Base-by-base conservation (phyloP, 1,284 basidiomycete species). In the Volvariella surrecta region DNA sequence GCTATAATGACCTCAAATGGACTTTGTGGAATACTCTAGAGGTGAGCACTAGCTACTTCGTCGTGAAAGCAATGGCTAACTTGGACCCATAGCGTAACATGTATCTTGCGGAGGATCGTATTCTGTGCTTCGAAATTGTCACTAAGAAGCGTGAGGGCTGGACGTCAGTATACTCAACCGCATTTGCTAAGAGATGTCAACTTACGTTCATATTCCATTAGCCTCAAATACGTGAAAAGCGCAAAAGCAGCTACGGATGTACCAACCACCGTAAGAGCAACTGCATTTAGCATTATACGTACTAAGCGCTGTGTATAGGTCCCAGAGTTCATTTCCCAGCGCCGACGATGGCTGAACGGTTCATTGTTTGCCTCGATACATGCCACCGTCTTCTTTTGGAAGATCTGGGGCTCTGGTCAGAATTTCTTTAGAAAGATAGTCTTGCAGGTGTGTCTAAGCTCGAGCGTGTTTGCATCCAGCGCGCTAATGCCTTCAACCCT, bases 51-150 rank as follows among this genome's bases (percentile, higher is more conserved):
- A 16, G 21, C 19, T 10, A 11, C 13, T 34, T 40, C 16, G 6
- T 10, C 18, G n/a, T 19, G 16, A 31, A 31, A 19, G 37, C 30
- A 41, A 31, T 45, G 48, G 43, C 32, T 40, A 11, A 44, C 19
- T 24, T 13, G 41, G 24, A 19, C 17, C 20, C 60, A 68, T 78
- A 91, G 60, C 74, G 87, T 30, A 93, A 93, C 68, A 92, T 91
- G 86, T 91, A 90, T 59, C 77, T 91, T 48, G 89, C 89, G 17
- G 89, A 88, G 58, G 93, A 97, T 68, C 89, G 95, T 56, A 97
- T 98, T 50, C 68, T 96, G 37, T 98, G 94, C 63, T 99, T 96
- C 64, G 95, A 98, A 65, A 89, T 99, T 41, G 90, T 97, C 40
- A 94, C 93, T 3, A 98, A 97, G 73, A 87, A 87, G 58, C 67